Conservation (phyloP, 176 grass and related monocot species). For the Melocanna baccifera region DNA sequence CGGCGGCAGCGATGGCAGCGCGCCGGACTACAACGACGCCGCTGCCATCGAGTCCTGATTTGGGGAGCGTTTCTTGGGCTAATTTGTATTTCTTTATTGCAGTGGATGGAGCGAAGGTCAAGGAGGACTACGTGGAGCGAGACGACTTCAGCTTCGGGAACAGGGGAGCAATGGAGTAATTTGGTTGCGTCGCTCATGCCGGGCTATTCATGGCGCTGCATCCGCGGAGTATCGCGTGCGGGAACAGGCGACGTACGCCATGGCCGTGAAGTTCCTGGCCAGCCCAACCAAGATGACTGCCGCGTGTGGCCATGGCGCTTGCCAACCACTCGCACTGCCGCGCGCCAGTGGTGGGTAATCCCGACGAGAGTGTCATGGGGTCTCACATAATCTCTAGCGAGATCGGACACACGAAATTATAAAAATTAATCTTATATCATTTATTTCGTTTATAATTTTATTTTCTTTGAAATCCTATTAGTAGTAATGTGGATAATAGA, state of each 20-base stretch:
- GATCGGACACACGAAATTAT: no score
- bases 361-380: no score
- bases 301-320: constrained; percentile 18
- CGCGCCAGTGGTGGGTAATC: no score
- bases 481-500: no score
- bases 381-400: no score
- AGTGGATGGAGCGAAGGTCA: constrained; percentile 66
- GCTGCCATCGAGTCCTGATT: constrained; percentile 47
- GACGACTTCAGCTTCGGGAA: constrained; percentile 94
- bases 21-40: constrained; percentile 72
- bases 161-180: constrained; percentile 31
- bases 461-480: no score
- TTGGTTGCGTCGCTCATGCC: neutral
- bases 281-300: constrained; percentile 73
- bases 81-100: constrained; percentile 13
- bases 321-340: no score
- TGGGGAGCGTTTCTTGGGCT: constrained; percentile 22
- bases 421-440: no score
- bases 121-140: constrained; percentile 60
- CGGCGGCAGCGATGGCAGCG: constrained; percentile 55
- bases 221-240: constrained; percentile 89
- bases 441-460: no score
- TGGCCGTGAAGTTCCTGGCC: constrained; percentile 82
- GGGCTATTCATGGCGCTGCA: constrained; percentile 97
- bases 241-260: constrained; percentile 77